Base-by-base conservation (phyloP, 805 yeast genomes). In the Teunomyces funiuensis region DNA sequence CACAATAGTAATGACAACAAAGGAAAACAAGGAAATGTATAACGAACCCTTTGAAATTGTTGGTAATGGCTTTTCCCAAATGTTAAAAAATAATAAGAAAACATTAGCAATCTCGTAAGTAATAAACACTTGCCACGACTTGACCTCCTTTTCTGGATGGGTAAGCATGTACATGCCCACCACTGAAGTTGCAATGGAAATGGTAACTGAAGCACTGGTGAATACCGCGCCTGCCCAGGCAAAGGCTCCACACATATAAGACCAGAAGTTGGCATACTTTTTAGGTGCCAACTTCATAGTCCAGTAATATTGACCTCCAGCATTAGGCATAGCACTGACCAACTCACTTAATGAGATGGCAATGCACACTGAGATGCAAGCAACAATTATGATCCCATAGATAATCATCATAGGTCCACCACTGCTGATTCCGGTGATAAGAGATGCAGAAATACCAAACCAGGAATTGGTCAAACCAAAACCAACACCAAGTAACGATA, bases 241-340 rank as follows among this genome's bases (percentile, higher is more conserved):
- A 46, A 77, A 68, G 15, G 81, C 71, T n/a, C 85, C 86, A 47
- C 85, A 77, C 61, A 71, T 49, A 51, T 73, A 81, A 2, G 85
- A 79, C 30, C 71, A 66, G 42, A 79, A 74, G 16, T 69, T 57
- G 8, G 77, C 71, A 40, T 65, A 63, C 42, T 63, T 65, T 26
- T 68, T 69, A 7, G 82, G 82, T 5, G 82, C 78, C 40, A 79
- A 57, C 31, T 73, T 69, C 58, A 71, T 66, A 5, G 82, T 75
- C 83, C 84, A 79, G 45, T 73, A 77, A 53, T 76, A 76, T 48
- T 76, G 81, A 18, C 83, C 83, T 41, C 82, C 81, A 34, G 82
- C 78, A 43, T 73, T 71, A 3, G 83, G 83, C 55, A 69, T 70
- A 10, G 80, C 74, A 36, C 74, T 66, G 7, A 77, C 65, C 46